Evolutionary conservation across 2,329 filamentous ascomycete species (phyloP).

Genomic region (Alternaria tenuissima): DNA sequence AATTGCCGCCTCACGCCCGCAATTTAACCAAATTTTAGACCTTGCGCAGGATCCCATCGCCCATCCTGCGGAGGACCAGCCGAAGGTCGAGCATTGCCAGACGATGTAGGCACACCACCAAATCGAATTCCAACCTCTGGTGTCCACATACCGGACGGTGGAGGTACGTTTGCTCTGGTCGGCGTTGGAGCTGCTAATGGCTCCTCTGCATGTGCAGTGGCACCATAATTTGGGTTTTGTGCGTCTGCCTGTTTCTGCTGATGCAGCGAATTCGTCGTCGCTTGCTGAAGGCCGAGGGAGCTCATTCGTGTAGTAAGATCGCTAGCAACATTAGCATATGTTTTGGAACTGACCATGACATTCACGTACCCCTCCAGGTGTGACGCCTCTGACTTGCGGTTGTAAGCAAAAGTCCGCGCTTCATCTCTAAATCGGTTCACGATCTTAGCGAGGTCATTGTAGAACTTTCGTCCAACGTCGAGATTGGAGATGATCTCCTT

Average conservation of each 20-base stretch:
- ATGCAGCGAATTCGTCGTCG: slow-evolving; percentile 52
- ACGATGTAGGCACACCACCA: slow-evolving; percentile 54
- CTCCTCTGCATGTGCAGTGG: slow-evolving; percentile 55
- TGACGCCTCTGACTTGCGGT: slow-evolving; percentile 81
- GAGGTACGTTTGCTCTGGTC: slow-evolving; percentile 49
- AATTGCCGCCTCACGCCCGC: background rate
- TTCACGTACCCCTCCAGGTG: slow-evolving; percentile 74
- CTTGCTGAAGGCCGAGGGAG: slow-evolving; percentile 61
- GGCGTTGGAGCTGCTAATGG: slow-evolving; percentile 62
- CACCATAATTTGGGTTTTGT: slow-evolving; percentile 67
- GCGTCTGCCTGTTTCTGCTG: slow-evolving; percentile 59
- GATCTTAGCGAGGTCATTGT: slow-evolving; percentile 92
- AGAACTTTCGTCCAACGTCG: slow-evolving; percentile 92
- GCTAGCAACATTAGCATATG: slow-evolving; percentile 42
- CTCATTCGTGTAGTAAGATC: slow-evolving; percentile 70
- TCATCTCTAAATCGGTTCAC: slow-evolving; percentile 86
- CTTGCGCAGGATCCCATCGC: slow-evolving; percentile 52
- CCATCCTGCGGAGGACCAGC: slow-evolving; percentile 47
- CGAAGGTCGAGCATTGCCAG: slow-evolving; percentile 41
- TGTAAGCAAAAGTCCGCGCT: slow-evolving; percentile 77
- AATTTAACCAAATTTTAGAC: slow-evolving; percentile 50
- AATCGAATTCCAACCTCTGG: slow-evolving; percentile 85
- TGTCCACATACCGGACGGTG: slow-evolving; percentile 72
- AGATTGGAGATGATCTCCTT: slow-evolving; percentile 94
- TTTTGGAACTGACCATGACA: background rate